phyloP scores from a whole-genome alignment of 1,284 basidiomycete genomes.

The Ustilago loliicola region DNA sequence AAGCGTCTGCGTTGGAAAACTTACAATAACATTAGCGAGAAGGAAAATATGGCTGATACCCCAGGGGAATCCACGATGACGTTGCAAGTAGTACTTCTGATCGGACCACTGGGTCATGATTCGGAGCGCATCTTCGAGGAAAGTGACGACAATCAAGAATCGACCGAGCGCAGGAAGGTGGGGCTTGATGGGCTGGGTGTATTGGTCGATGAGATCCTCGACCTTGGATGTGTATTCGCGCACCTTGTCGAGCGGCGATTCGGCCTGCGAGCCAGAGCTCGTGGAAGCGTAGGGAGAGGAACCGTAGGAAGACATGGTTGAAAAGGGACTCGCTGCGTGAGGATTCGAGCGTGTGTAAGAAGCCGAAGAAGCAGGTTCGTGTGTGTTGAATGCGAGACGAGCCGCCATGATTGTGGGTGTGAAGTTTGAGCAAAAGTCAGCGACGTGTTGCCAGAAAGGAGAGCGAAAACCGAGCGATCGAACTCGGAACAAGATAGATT shows the following conservation, averaged over 20 bases:
- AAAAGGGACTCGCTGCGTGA: slow-evolving; percentile 13
- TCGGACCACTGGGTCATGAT: slow-evolving; percentile 95
- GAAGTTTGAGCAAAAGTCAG: slow-evolving; percentile 20
- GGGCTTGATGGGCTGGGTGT: slow-evolving; percentile 92
- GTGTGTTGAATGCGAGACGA: slow-evolving; percentile 39
- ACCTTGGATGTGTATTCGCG: slow-evolving; percentile 79
- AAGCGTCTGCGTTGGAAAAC: slow-evolving; percentile 70
- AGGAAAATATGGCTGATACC: slow-evolving; percentile 94
- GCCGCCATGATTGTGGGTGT: slow-evolving; percentile 31
- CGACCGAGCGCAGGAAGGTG: slow-evolving; percentile 94
- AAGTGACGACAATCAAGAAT: slow-evolving; percentile 97
- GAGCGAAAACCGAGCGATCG: not conserved
- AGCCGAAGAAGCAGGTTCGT: slow-evolving; percentile 19
- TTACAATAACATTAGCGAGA: slow-evolving; percentile 87
- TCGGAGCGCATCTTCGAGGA: slow-evolving; percentile 94
- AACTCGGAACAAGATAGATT: not conserved
- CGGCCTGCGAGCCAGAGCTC: slow-evolving; percentile 39
- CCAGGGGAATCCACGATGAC: slow-evolving; percentile 92
- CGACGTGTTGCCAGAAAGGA: not conserved
- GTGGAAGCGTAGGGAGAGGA: slow-evolving; percentile 53
- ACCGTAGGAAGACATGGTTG: slow-evolving; percentile 56
- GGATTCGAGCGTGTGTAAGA: slow-evolving; percentile 14
- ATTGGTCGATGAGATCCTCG: slow-evolving; percentile 92
- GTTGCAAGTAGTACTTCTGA: slow-evolving; percentile 79
- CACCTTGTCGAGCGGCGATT: slow-evolving; percentile 81